Evolutionary conservation across 2,329 filamentous ascomycete genomes (phyloP).

Genomic region (Pseudopithomyces maydicus): DNA sequence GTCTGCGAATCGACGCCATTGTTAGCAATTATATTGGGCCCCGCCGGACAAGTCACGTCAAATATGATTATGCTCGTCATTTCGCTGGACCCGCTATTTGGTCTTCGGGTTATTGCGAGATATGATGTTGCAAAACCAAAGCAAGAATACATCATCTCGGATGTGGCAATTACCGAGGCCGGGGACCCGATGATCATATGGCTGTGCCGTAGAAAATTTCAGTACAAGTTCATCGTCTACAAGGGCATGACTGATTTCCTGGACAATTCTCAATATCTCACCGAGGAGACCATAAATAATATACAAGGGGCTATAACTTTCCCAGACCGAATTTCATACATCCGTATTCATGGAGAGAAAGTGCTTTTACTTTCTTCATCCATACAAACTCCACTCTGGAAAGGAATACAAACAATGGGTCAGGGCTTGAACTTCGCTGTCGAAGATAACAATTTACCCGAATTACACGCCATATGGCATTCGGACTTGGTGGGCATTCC

Average conservation of each 20-base stretch:
- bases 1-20: slow-evolving; percentile 4
- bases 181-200: slow-evolving; percentile 12
- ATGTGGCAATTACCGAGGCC: slow-evolving; percentile 8
- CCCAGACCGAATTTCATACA: not conserved
- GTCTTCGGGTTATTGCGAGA: slow-evolving; percentile 9
- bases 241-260: not conserved
- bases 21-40: not conserved
- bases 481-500: slow-evolving; percentile 6
- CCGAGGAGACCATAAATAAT: not conserved
- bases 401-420: not conserved
- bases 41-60: not conserved
- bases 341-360: not conserved
- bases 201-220: not conserved
- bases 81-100: slow-evolving; percentile 11
- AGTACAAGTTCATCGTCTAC: not conserved
- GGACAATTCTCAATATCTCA: not conserved
- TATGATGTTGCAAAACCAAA: slow-evolving; percentile 4
- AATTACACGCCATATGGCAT: slow-evolving; percentile 5
- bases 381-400: not conserved
- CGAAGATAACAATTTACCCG: slow-evolving; percentile 11
- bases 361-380: not conserved
- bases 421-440: not conserved
- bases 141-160: slow-evolving; percentile 1
- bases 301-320: too few relatives aligned
- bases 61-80: slow-evolving; percentile 14